Conservation (phyloP, 1,284 basidiomycete genomes). For the Cerrena zonata region DNA sequence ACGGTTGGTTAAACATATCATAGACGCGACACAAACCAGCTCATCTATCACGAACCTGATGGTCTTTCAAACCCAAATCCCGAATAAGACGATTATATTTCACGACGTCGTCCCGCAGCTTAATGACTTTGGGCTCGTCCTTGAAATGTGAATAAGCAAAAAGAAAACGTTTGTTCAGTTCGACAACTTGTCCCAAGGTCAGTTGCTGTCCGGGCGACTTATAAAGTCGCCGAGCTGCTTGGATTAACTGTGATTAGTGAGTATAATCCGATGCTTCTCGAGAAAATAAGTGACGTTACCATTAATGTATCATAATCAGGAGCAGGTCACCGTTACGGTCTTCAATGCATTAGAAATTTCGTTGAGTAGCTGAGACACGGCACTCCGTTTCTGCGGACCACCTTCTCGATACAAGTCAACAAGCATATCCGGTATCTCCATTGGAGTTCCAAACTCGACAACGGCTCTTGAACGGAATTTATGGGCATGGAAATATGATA, state of each 20-base stretch:
- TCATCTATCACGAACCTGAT: slow-evolving; percentile 62
- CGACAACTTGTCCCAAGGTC: slow-evolving; percentile 93
- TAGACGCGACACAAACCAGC: background rate
- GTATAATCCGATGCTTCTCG: slow-evolving; percentile 3
- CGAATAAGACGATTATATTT: slow-evolving; percentile 89
- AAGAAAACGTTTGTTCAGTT: slow-evolving; percentile 90
- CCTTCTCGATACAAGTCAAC: slow-evolving; percentile 90
- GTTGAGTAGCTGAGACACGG: slow-evolving; percentile 85
- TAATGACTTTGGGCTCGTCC: slow-evolving; percentile 85
- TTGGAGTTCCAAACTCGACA: slow-evolving; percentile 90
- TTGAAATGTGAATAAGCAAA: slow-evolving; percentile 92
- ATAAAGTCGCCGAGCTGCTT: slow-evolving; percentile 92
- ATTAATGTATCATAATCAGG: slow-evolving; percentile 98
- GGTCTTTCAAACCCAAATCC: slow-evolving; percentile 92
- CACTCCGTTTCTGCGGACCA: slow-evolving; percentile 84
- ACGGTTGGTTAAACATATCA: no score
- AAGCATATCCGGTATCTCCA: slow-evolving; percentile 82
- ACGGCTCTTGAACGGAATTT: slow-evolving; percentile 93
- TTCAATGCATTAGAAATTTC: slow-evolving; percentile 94
- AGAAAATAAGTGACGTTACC: slow-evolving; percentile 42
- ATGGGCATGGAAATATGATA: slow-evolving; percentile 94
- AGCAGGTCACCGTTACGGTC: slow-evolving; percentile 91
- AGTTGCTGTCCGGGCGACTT: slow-evolving; percentile 92
- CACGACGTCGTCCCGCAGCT: slow-evolving; percentile 79
- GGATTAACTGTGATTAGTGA: slow-evolving; percentile 65